Percentiles rank a stretch among this genome's conserved stretches.
These are phyloP conservation scores for Leptodermis oblonga DNA, from an alignment of 257 asterid species.

Conservation along the genomic window DNA sequence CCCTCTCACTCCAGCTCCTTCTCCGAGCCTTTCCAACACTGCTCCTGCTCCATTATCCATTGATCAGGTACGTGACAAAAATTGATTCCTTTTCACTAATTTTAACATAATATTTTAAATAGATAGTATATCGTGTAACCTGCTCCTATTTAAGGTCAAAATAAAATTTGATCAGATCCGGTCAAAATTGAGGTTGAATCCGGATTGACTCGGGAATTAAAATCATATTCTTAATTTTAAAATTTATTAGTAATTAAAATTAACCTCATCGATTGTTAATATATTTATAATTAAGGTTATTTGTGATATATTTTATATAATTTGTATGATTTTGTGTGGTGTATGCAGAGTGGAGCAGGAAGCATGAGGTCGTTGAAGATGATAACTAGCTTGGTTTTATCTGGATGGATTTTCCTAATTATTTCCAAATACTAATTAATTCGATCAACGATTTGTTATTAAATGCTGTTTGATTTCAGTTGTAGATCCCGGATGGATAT, in stretches of 20 bases:
- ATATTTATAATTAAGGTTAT: too few relatives aligned
- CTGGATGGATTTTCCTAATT: conserved; percentile 50
- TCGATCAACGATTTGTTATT: background rate
- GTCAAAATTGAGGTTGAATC: too few relatives aligned
- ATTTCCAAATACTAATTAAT: conserved; percentile 27
- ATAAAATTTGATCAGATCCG: too few relatives aligned
- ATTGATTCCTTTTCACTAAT: too few relatives aligned
- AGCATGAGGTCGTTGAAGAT: conserved; percentile 29
- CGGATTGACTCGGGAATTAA: too few relatives aligned
- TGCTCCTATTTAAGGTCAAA: too few relatives aligned
- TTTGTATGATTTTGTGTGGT: background rate
- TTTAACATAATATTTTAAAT: too few relatives aligned
- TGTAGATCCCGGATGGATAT: conserved; percentile 19
- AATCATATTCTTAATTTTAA: too few relatives aligned
- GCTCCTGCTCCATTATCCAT: conserved; percentile 65
- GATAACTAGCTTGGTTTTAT: conserved; percentile 28
- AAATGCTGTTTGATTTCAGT: conserved; percentile 15
- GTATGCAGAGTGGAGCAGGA: conserved; percentile 66
- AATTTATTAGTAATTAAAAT: too few relatives aligned
- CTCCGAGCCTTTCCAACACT: conserved; percentile 36
- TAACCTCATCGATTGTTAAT: too few relatives aligned
- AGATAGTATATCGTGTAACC: too few relatives aligned
- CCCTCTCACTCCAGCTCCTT: conserved; percentile 55
- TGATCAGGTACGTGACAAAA: conserved; percentile 47
- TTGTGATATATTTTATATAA: background rate